phyloP scores from a whole-genome alignment of 257 asterid species.

The Marsdenia floribunda region DNA sequence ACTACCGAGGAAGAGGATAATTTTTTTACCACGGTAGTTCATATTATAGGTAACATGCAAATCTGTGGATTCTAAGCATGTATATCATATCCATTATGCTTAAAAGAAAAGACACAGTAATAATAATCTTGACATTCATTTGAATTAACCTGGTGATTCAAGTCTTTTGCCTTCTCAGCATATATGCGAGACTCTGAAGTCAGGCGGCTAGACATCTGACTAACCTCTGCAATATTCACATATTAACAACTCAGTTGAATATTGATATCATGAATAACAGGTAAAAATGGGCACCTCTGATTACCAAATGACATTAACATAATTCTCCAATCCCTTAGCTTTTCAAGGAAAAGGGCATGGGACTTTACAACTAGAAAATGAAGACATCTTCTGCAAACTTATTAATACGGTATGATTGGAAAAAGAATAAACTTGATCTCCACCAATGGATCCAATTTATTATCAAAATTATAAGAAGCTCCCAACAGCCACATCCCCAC shows the following conservation, averaged over 20 bases:
- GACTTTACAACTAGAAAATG: neutral
- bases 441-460: neutral
- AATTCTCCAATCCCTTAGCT: neutral
- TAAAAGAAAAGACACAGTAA: neutral
- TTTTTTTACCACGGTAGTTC: neutral
- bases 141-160: constrained; percentile 76
- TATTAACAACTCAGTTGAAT: neutral
- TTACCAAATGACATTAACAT: neutral
- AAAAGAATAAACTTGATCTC: neutral
- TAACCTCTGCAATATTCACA: constrained; percentile 52
- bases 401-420: neutral
- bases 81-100: neutral
- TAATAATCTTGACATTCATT: neutral
- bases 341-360: neutral
- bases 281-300: neutral
- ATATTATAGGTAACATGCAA: neutral
- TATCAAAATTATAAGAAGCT: neutral
- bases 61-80: neutral
- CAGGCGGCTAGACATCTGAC: constrained; percentile 87
- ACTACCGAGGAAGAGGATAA: neutral
- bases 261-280: neutral
- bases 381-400: neutral
- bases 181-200: constrained; percentile 86
- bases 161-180: constrained; percentile 85
- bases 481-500: neutral